Percentiles rank a stretch among this genome's conserved stretches.
These are phyloP conservation scores for Arthrobotrys iridis DNA, from an alignment of 2,329 filamentous ascomycete genomes.

Conservation along the genomic window DNA sequence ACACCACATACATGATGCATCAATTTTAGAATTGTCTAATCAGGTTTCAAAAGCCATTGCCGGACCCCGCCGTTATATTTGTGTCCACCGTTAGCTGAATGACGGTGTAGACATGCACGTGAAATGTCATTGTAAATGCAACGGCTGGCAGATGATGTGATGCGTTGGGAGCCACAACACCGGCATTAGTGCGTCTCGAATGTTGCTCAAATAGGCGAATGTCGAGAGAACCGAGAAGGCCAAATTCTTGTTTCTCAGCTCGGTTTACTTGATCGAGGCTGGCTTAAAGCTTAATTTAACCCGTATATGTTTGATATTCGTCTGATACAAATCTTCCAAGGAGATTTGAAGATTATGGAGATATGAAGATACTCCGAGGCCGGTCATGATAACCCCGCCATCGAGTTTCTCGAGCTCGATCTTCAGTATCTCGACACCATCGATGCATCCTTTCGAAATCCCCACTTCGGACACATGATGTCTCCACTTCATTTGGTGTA, in stretches of 20 bases:
- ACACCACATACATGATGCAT: neutral
- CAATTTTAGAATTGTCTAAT: constrained; percentile 6
- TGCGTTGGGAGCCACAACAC: constrained; percentile 20
- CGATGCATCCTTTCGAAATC: neutral
- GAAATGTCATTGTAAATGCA: constrained; percentile 17
- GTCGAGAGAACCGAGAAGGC: neutral
- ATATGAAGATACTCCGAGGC: constrained; percentile 19
- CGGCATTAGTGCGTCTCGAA: constrained; percentile 47
- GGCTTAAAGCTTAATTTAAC: constrained; percentile 31
- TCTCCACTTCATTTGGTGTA: constrained; percentile 5
- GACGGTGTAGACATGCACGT: constrained; percentile 23
- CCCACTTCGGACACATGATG: constrained; percentile 12
- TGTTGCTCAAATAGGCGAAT: constrained; percentile 34
- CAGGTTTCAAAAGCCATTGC: constrained; percentile 14
- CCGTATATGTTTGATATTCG: neutral
- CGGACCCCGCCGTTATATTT: constrained; percentile 26
- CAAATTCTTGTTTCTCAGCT: constrained; percentile 19
- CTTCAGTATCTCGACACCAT: neutral
- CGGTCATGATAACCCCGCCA: neutral
- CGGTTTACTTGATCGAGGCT: constrained; percentile 18
- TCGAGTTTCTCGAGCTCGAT: constrained; percentile 2
- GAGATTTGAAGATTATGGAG: neutral
- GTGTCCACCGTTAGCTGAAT: constrained; percentile 4
- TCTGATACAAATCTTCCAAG: constrained; percentile 13
- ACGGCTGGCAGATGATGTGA: constrained; percentile 12